phyloP scores from a whole-genome alignment of 116 monocot species.

The Papilionanthe hybrid region DNA sequence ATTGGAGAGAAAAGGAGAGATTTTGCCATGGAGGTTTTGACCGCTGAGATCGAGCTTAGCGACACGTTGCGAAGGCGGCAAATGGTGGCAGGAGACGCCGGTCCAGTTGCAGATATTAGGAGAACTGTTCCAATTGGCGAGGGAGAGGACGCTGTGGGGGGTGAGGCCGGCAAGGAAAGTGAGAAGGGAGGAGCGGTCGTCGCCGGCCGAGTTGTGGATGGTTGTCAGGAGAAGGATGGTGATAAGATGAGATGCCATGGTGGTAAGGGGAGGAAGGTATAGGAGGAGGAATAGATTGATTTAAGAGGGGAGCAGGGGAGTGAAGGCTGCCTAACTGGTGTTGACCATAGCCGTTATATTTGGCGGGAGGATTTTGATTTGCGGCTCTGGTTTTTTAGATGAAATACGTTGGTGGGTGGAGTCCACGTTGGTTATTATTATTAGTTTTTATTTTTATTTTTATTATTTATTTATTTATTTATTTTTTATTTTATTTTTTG shows the following conservation, averaged over 20 bases:
- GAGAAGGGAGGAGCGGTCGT: slow-evolving; percentile 47
- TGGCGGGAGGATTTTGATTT: slow-evolving; percentile 23
- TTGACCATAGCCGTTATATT: slow-evolving; percentile 41
- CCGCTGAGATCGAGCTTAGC: slow-evolving; percentile 35
- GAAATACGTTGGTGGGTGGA: neutral
- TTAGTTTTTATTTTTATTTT: no score
- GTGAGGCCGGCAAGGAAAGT: slow-evolving; percentile 39
- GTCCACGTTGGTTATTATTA: neutral
- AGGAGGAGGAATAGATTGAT: slow-evolving; percentile 15
- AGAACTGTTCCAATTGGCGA: slow-evolving; percentile 39
- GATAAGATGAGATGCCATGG: neutral
- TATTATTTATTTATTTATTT: no score
- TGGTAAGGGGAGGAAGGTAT: slow-evolving; percentile 7
- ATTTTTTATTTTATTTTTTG: neutral
- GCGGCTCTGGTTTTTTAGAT: neutral
- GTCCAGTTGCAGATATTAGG: slow-evolving; percentile 60
- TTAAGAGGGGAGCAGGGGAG: slow-evolving; percentile 14
- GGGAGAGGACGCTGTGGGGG: slow-evolving; percentile 26
- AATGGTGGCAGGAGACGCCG: slow-evolving; percentile 47
- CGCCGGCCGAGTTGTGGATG: no score
- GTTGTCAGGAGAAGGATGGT: neutral
- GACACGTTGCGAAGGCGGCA: slow-evolving; percentile 21
- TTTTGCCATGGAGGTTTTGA: slow-evolving; percentile 33
- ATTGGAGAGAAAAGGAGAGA: slow-evolving; percentile 44
- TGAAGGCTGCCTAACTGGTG: slow-evolving; percentile 41